Conservation (phyloP, 225 moss, liverwort and hornwort species). For the Anthoceros angustus region DNA sequence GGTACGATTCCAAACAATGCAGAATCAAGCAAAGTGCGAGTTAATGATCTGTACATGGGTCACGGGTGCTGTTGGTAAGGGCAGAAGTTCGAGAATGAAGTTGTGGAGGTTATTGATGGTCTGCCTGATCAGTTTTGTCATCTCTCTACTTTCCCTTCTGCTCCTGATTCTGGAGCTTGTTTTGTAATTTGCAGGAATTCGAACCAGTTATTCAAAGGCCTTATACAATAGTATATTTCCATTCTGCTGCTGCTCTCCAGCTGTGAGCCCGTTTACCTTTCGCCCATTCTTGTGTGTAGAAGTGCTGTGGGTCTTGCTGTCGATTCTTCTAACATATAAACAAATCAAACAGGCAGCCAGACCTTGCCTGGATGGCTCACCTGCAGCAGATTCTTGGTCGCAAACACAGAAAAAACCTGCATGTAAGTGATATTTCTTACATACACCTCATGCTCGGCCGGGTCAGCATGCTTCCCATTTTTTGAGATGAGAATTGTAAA, state of each 20-base stretch:
- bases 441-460: too few species aligned
- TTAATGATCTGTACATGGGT: too few species aligned
- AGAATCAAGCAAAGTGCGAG: too few species aligned
- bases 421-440: conserved; percentile 29
- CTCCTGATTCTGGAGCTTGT: too few species aligned
- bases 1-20: conserved; percentile 17
- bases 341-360: conserved; percentile 55
- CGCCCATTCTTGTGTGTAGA: background rate
- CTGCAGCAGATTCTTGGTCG: conserved; percentile 94
- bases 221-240: conserved; percentile 88
- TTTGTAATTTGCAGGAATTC: conserved; percentile 45
- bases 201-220: conserved; percentile 82
- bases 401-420: conserved; percentile 86
- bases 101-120: too few species aligned
- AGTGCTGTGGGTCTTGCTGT: background rate
- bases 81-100: too few species aligned
- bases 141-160: background rate
- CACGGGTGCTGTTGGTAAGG: too few species aligned
- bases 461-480: too few species aligned
- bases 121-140: background rate
- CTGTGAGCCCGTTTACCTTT: conserved; percentile 34
- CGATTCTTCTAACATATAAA: conserved; percentile 9
- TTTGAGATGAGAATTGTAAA: too few species aligned
- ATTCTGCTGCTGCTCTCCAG: conserved; percentile 79
- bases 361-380: conserved; percentile 89